A percentile compares a stretch with the other conserved stretches of the same genome.
phyloP scores from a whole-genome alignment of 805 yeast species.

The Crinitomyces ghanaensis region DNA sequence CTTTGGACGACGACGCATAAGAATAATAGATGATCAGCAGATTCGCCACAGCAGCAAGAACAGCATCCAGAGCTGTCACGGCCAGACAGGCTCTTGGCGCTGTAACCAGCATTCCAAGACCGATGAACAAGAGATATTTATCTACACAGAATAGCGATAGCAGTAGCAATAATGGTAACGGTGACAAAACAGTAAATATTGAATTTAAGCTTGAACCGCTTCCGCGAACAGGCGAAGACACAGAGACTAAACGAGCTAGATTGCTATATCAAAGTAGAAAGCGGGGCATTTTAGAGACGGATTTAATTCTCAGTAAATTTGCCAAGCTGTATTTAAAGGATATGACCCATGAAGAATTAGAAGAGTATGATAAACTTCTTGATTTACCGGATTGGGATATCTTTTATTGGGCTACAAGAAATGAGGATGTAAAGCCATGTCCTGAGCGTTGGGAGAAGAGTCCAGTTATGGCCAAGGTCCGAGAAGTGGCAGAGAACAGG shows the following conservation, averaged over 20 bases:
- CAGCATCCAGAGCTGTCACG: too few relatives aligned
- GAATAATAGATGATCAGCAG: too few relatives aligned
- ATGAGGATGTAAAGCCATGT: slow-evolving; percentile 63
- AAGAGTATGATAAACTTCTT: slow-evolving; percentile 70
- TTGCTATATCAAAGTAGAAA: slow-evolving; percentile 84
- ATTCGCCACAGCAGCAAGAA: too few relatives aligned
- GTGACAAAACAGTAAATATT: slow-evolving; percentile 26
- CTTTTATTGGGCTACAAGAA: slow-evolving; percentile 92
- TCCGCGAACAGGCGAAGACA: slow-evolving; percentile 59
- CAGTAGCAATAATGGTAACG: too few relatives aligned
- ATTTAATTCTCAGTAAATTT: slow-evolving; percentile 70
- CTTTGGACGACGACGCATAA: too few relatives aligned
- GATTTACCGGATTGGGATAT: slow-evolving; percentile 99
- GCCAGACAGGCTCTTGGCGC: too few relatives aligned
- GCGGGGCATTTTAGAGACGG: slow-evolving; percentile 92
- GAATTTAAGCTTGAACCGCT: slow-evolving; percentile 68
- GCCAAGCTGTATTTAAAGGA: slow-evolving; percentile 59
- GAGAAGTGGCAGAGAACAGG: slow-evolving; percentile 62
- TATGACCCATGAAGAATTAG: slow-evolving; percentile 54
- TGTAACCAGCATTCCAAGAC: too few relatives aligned
- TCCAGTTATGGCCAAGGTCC: slow-evolving; percentile 49
- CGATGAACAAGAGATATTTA: too few relatives aligned
- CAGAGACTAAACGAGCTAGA: slow-evolving; percentile 73
- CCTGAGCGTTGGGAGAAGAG: slow-evolving; percentile 79
- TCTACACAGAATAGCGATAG: too few relatives aligned